phyloP scores from a whole-genome alignment of 805 yeast genomes.

The Hanseniaspora guilliermondii region DNA sequence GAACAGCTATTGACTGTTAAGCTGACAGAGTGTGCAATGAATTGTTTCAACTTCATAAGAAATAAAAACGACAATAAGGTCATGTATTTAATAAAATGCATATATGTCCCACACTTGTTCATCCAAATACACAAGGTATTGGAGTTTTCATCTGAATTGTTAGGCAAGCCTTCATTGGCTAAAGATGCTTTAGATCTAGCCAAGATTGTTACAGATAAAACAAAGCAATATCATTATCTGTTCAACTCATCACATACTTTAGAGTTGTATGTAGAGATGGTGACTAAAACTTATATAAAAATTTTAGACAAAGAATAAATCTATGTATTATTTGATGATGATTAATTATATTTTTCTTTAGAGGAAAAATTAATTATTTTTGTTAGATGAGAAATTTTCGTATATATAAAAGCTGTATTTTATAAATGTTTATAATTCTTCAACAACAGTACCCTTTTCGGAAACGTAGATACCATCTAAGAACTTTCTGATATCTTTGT shows the following conservation, averaged over 20 bases:
- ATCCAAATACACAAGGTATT: constrained; percentile 52
- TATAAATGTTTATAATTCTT: constrained; percentile 34
- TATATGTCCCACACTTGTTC: constrained; percentile 62
- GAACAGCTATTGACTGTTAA: constrained; percentile 11
- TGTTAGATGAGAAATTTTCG: too few relatives aligned
- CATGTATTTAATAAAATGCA: constrained; percentile 43
- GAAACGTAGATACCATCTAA: constrained; percentile 99
- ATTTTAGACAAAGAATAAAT: neutral
- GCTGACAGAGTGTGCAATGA: constrained; percentile 4
- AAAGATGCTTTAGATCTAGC: constrained; percentile 49
- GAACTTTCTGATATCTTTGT: constrained; percentile 99
- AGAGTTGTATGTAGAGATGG: constrained; percentile 38
- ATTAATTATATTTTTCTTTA: neutral
- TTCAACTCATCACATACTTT: constrained; percentile 47
- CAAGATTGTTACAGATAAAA: constrained; percentile 54
- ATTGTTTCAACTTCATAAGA: neutral
- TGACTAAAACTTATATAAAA: constrained; percentile 35
- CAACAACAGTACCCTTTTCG: constrained; percentile 78
- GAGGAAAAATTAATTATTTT: too few relatives aligned
- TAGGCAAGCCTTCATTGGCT: constrained; percentile 34
- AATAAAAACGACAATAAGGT: constrained; percentile 29
- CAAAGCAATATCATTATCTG: constrained; percentile 45
- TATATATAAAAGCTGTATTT: neutral
- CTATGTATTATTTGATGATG: neutral
- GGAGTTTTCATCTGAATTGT: constrained; percentile 30